Base-by-base conservation (phyloP, 23 red algal species). In the Agarophyton chilense region DNA sequence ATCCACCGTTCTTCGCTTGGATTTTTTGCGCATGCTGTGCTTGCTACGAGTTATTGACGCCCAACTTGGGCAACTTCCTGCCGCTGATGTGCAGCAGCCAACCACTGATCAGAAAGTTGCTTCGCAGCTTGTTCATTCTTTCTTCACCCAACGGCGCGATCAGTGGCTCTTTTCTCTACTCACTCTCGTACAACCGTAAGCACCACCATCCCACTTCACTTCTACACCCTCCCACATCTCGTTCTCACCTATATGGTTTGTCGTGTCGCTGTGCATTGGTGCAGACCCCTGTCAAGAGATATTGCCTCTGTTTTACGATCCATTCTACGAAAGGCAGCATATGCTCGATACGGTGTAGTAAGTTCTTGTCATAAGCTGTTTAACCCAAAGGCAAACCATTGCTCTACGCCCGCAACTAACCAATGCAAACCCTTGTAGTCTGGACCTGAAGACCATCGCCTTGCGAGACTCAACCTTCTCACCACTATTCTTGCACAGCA, bases 291-390 rank as follows among this genome's bases (percentile, higher is more conserved):
- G 26, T 54, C 66, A 13, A 33, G 51, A 10, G 83, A 88, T 16
- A 26, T 49, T 71, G 71, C 67, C 11, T 64, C 83, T 39, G 35
- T 63, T 28, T 21, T 88, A 36, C 64, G 83, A 43, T 88, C 83
- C 10, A 42, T 88, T 70, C 83, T 88, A 29, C 83, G 39, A 64
- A 88, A 88, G 54, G 83, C 67, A 42, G 42, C 40, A 12, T 70
- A 74, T 34, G 83, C 49, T 28, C 83, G 83, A 32, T 58, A 42
- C 25, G 65, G 41, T 13, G 42, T 46, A 12, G 83, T 88, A 88
- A 51, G 83, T 77, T 88, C n/a, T n/a, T n/a, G n/a, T n/a, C n/a
- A n/a, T n/a, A n/a, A n/a, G n/a, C n/a, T n/a, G n/a, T n/a, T n/a
- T n/a, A n/a, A n/a, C n/a, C n/a, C n/a, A n/a, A n/a, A n/a, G n/a